A percentile compares a stretch with the other conserved stretches of the same genome.
Evolutionary conservation across 139 green algal species (phyloP).

Genomic region (Spirogloea muscicola): DNA sequence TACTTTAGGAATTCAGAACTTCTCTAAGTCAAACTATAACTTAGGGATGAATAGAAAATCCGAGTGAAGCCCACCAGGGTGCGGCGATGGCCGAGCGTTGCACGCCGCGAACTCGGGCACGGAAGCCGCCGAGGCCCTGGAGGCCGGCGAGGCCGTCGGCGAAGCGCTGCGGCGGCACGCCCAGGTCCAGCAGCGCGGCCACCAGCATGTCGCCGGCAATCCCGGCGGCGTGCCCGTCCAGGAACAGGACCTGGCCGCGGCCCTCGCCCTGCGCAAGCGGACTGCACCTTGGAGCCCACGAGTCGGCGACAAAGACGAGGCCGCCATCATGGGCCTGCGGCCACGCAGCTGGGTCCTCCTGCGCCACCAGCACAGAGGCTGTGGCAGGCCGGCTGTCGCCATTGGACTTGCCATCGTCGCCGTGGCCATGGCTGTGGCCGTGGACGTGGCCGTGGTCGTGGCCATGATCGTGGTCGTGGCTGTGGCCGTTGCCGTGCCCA

Average conservation of each 20-base stretch:
- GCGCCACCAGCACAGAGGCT: not conserved
- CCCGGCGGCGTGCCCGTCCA: slow-evolving; percentile 28
- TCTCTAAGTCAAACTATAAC: no score
- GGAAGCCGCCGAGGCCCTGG: not conserved
- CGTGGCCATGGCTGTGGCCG: not conserved
- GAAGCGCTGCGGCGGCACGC: slow-evolving; percentile 59
- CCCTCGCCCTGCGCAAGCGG: slow-evolving; percentile 11
- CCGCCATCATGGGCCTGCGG: not conserved
- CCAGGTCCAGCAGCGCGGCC: slow-evolving; percentile 79
- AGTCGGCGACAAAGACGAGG: not conserved
- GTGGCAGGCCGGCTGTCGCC: not conserved
- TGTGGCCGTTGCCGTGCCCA: not conserved
- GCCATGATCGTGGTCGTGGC: not conserved
- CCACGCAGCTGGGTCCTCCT: not conserved
- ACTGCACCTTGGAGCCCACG: slow-evolving; percentile 5
- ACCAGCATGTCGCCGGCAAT: slow-evolving; percentile 57
- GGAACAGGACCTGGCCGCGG: slow-evolving; percentile 25
- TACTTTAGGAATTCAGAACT: no score
- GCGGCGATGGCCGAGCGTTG: no score
- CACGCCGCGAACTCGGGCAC: no score
- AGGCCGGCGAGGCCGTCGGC: not conserved
- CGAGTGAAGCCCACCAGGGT: no score
- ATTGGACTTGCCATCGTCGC: not conserved
- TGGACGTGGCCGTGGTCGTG: not conserved
- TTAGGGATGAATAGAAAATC: no score